phyloP scores from a whole-genome alignment of 2,329 filamentous ascomycete genomes.

The Aschersonia sp. region DNA sequence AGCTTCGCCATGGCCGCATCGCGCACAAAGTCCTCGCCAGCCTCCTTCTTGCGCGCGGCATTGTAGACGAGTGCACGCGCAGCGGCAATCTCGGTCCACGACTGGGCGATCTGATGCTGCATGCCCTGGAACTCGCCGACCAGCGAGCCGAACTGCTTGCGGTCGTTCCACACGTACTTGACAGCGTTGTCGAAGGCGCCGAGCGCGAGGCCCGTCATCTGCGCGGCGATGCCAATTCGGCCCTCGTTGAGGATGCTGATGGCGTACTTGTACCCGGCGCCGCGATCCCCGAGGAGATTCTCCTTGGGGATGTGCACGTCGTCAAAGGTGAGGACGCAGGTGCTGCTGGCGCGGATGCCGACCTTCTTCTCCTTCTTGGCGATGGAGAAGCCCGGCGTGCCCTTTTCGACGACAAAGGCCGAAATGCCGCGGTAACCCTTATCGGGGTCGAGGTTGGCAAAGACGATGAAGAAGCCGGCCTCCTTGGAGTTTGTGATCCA shows the following conservation, averaged over 20 bases:
- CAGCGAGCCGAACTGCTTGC: constrained; percentile 86
- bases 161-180: constrained; percentile 91
- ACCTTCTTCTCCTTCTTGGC: constrained; percentile 99
- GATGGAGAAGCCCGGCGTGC: constrained; percentile 75
- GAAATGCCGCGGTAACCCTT: constrained; percentile 96
- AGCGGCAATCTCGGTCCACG: constrained; percentile 84
- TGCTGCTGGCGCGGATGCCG: constrained; percentile 88
- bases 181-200: constrained; percentile 94
- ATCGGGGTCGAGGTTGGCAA: constrained; percentile 83
- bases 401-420: constrained; percentile 90
- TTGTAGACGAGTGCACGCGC: constrained; percentile 91
- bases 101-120: constrained; percentile 97
- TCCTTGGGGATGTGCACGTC: constrained; percentile 82
- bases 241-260: constrained; percentile 92
- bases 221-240: constrained; percentile 91
- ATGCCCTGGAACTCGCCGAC: constrained; percentile 97
- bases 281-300: constrained; percentile 77
- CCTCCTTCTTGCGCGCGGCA: constrained; percentile 94
- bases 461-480: constrained; percentile 91
- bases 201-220: constrained; percentile 94
- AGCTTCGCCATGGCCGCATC: constrained; percentile 99
- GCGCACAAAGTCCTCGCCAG: constrained; percentile 83
- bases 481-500: constrained; percentile 99
- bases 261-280: constrained; percentile 95
- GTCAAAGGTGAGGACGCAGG: constrained; percentile 94